Percentiles rank a stretch among this genome's conserved stretches.
Conservation (phyloP, 1,139 yeast genomes). For the Candida tetrigidarum region DNA sequence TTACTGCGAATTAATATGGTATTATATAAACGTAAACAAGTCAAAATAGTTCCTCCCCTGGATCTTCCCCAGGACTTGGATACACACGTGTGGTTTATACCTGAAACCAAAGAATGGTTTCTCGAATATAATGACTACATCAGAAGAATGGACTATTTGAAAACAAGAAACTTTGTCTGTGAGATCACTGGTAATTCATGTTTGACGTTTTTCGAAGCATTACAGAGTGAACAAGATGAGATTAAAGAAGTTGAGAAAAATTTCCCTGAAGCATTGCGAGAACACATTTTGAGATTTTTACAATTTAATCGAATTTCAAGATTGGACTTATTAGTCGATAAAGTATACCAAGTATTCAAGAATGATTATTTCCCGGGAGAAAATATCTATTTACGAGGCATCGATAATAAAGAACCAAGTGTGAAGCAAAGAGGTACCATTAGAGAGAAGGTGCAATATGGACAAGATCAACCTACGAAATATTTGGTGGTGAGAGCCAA, state of each 20-base stretch:
- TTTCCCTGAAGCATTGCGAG: constrained; percentile 91
- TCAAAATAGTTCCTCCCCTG: constrained; percentile 59
- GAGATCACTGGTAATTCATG: constrained; percentile 96
- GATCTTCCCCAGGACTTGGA: constrained; percentile 55
- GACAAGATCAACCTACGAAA: constrained; percentile 59
- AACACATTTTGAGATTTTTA: constrained; percentile 82
- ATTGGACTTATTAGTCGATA: constrained; percentile 85
- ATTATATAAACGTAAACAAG: constrained; percentile 72
- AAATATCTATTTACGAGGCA: constrained; percentile 62
- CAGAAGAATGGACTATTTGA: constrained; percentile 69
- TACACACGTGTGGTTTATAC: constrained; percentile 74
- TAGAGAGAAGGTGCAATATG: constrained; percentile 52
- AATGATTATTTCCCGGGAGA: constrained; percentile 94
- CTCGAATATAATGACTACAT: constrained; percentile 74
- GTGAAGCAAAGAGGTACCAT: constrained; percentile 42
- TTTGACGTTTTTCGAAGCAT: constrained; percentile 88
- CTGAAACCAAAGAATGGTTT: constrained; percentile 91
- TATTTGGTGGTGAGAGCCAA: constrained; percentile 66
- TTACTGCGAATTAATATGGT: too few species aligned
- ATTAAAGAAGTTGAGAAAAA: constrained; percentile 72
- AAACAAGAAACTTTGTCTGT: constrained; percentile 82
- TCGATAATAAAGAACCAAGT: constrained; percentile 16
- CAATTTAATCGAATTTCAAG: constrained; percentile 87
- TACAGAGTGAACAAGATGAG: constrained; percentile 71
- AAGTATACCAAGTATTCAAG: constrained; percentile 74